Evolutionary conservation across 2,329 filamentous ascomycete species (phyloP).

Genomic region (Pseudocercospora crystallina): DNA sequence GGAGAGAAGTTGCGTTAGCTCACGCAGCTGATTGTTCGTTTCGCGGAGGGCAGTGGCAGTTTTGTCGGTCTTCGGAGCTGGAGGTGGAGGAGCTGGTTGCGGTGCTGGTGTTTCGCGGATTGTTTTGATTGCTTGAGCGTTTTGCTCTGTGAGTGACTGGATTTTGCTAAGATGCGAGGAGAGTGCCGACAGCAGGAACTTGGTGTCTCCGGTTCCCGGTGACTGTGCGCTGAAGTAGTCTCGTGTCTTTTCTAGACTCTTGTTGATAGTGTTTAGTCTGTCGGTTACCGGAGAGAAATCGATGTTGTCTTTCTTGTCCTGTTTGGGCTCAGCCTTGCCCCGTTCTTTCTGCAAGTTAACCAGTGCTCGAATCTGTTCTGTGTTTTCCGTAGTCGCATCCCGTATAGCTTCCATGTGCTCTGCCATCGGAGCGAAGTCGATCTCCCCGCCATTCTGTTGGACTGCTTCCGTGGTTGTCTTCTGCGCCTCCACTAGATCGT

Average conservation of each 20-base stretch:
- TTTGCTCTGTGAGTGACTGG: slow-evolving; percentile 31
- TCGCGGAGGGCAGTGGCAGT: slow-evolving; percentile 12
- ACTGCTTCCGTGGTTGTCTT: slow-evolving; percentile 19
- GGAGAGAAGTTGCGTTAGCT: slow-evolving; percentile 2
- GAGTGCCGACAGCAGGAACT: slow-evolving; percentile 30
- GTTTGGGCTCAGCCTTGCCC: not conserved
- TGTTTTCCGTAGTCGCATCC: slow-evolving; percentile 19
- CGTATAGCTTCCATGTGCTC: slow-evolving; percentile 27
- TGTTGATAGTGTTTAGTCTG: slow-evolving; percentile 24
- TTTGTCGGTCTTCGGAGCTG: slow-evolving; percentile 4
- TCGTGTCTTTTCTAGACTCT: slow-evolving; percentile 19
- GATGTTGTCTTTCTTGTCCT: slow-evolving; percentile 15
- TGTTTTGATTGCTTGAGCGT: slow-evolving; percentile 25
- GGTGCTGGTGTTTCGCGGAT: slow-evolving; percentile 18
- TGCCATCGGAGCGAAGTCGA: slow-evolving; percentile 23
- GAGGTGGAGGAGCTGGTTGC: not conserved
- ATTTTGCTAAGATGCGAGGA: slow-evolving; percentile 31
- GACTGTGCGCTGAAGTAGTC: slow-evolving; percentile 3
- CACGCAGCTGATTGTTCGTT: slow-evolving; percentile 3
- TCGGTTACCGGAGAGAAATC: slow-evolving; percentile 31
- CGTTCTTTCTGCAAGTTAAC: slow-evolving; percentile 17
- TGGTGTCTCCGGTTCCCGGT: slow-evolving; percentile 24
- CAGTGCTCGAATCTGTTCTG: slow-evolving; percentile 20
- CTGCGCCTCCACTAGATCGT: slow-evolving; percentile 24
- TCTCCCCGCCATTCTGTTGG: slow-evolving; percentile 14